Evolutionary conservation across 192 early-diverging fungal genomes (phyloP).

Genomic region (Phycomyces nitens): DNA sequence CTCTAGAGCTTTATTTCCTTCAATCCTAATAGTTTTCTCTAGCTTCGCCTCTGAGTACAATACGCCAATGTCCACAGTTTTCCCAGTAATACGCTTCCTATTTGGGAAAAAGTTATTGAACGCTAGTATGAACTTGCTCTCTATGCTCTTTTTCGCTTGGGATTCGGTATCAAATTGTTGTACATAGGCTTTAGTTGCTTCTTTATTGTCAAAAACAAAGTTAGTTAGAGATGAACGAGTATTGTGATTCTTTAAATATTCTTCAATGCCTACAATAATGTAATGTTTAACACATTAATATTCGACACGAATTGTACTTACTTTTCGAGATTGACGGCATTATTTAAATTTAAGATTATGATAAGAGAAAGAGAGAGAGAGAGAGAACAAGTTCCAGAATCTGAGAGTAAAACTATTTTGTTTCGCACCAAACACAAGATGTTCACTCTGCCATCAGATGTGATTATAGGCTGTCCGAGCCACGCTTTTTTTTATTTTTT

Average conservation of each 20-base stretch:
- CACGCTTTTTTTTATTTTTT: no score
- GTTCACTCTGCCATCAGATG: no score
- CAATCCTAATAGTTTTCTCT: background rate
- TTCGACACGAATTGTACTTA: conserved; percentile 3
- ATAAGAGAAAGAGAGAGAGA: conserved; percentile 1
- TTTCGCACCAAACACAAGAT: conserved; percentile 6
- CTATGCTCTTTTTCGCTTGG: background rate
- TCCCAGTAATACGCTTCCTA: background rate
- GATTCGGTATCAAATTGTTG: conserved; percentile 6
- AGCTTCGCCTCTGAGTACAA: background rate
- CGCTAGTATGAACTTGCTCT: background rate
- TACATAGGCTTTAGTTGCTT: background rate
- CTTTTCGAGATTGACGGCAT: conserved; percentile 1
- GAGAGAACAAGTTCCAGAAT: background rate
- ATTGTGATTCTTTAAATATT: conserved; percentile 1
- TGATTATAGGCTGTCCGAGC: no score
- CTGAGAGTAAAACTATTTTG: background rate
- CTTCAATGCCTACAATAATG: background rate
- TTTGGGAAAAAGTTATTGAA: background rate
- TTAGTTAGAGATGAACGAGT: background rate
- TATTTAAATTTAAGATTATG: conserved; percentile 3
- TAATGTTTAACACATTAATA: background rate
- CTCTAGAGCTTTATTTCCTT: background rate
- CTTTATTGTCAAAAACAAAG: background rate
- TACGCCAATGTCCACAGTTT: background rate